phyloP scores from a whole-genome alignment of 352 stramenopile genomes.

The Globisporangium barbulae region DNA sequence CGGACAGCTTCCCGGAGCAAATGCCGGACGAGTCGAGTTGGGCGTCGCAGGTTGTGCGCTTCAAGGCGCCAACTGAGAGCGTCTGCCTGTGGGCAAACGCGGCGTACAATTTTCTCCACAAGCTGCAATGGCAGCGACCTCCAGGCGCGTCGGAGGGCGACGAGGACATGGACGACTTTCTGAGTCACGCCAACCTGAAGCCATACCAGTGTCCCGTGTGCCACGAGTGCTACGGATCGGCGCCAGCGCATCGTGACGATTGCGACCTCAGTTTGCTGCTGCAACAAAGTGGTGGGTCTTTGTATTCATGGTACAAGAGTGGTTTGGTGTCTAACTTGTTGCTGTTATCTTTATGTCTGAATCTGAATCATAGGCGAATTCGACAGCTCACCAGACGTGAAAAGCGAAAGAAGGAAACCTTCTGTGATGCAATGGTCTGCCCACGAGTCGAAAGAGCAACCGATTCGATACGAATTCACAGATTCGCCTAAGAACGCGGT shows the following conservation, averaged over 20 bases:
- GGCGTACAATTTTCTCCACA: constrained; percentile 66
- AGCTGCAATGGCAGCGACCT: constrained; percentile 57
- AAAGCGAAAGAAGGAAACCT: not conserved
- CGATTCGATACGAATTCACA: constrained; percentile 15
- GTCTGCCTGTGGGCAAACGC: constrained; percentile 73
- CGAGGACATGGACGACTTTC: constrained; percentile 39
- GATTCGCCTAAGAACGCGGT: constrained; percentile 15
- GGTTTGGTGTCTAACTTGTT: not conserved
- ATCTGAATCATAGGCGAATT: constrained; percentile 13
- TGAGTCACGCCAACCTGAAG: constrained; percentile 26
- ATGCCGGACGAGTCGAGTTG: constrained; percentile 25
- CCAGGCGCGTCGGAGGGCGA: constrained; percentile 20
- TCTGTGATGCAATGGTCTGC: not conserved
- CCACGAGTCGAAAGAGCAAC: not conserved
- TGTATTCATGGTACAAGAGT: not conserved
- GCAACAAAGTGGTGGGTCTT: constrained; percentile 39
- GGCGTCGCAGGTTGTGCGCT: constrained; percentile 32
- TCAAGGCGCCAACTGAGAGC: constrained; percentile 43
- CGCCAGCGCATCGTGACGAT: constrained; percentile 40
- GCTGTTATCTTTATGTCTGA: not conserved
- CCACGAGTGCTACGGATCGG: constrained; percentile 35
- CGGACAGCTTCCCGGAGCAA: constrained; percentile 29
- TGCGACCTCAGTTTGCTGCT: constrained; percentile 64
- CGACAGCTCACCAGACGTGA: constrained; percentile 5
- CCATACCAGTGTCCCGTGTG: constrained; percentile 51